Evolutionary conservation across 129 eudicot species (phyloP), one percentile per base, ranked within the genome.

Genomic region (Helianthus tuberosus): DNA sequence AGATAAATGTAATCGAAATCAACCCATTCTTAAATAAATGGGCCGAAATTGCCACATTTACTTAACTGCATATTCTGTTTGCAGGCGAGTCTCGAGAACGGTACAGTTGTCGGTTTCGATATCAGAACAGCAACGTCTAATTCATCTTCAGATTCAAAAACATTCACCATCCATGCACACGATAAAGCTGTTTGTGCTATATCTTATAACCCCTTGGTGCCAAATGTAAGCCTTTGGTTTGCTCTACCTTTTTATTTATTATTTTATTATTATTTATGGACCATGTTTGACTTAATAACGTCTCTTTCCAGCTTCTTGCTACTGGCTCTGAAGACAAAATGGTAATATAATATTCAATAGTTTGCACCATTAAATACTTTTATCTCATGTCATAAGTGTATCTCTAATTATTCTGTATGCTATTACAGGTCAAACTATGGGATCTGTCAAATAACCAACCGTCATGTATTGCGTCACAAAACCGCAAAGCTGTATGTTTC

Each of bases 261-360:
- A 32, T 32, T 20, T 20, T 0, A 2, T 32, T 2, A 32, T 32
- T 32, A 32, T 46, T 64, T 32, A 13, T 35, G 52, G 46, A 39
- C 16, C 47, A 46, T 15, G 10, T 11, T 47, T 11, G 23, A 48
- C 57, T 46, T 25, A 32, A 10, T 71, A 41, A 81, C 77, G 65
- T 86, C 75, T 62, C 43, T 62, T 82, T 52, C 51, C 82, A 90
- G 98, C 89, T 94, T 76, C 89, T 94, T 59, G 97, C 98, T 53
- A 94, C 97, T 38, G 97, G 97, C 66, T 94, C 98, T 58, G 87
- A 74, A 61, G 98, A 94, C 82, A 94, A 94, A 83, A 94, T 77
- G 91, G 98, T 91, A 86, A 79, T 63, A 59, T 67, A 43, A 13
- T 11, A 9, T 29, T 43, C 11, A 0, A 10, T 32, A 29, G 44